Evolutionary conservation across 805 yeast species (phyloP), one percentile per base, ranked within the genome.

Genomic region (Monosporozyma aerobia): DNA sequence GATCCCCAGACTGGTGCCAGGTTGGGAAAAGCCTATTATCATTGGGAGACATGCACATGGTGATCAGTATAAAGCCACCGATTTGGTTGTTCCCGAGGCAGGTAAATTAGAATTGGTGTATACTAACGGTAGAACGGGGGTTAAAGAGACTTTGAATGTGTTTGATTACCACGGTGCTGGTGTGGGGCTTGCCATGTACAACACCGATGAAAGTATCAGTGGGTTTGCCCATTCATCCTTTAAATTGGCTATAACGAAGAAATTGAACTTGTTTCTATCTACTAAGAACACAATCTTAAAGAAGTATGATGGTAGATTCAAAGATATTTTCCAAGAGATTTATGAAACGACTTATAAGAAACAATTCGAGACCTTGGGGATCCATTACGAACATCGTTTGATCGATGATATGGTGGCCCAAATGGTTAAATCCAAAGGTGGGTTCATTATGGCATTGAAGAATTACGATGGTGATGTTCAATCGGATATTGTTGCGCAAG

Each of bases 401-500:
- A 86, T 86, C 57, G 94, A 86, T 69, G 94, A 86, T 67, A 86
- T 86, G 90, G 94, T 86, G 55, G 92, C 92, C 4, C 94, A 86
- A 70, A 86, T 86, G 94, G 71, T 86, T 64, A 86, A 86, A 69
- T 85, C 92, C 27, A 82, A 82, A 63, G 94, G 94, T 63, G 94
- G 94, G 5, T 86, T 78, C 64, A 79, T 85, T 56, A 78, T 86
- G 75, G 92, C 92, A 48, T 74, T 86, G 75, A 86, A 86, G 70
- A 86, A 86, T 70, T 86, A 86, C 65, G 94, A 86, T 67, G 94
- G 94, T 70, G 94, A 86, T 67, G 94, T 86, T 52, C 89, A 85
- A 69, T 81, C 87, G 6, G 94, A 86, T 68, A 85, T 86, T 57
- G 90, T 86, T 52, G 94, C 94, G 3, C 94, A 86, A 71, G 94